Evolutionary conservation across 352 stramenopile species (phyloP).

Genomic region (Phytopythium boreale): DNA sequence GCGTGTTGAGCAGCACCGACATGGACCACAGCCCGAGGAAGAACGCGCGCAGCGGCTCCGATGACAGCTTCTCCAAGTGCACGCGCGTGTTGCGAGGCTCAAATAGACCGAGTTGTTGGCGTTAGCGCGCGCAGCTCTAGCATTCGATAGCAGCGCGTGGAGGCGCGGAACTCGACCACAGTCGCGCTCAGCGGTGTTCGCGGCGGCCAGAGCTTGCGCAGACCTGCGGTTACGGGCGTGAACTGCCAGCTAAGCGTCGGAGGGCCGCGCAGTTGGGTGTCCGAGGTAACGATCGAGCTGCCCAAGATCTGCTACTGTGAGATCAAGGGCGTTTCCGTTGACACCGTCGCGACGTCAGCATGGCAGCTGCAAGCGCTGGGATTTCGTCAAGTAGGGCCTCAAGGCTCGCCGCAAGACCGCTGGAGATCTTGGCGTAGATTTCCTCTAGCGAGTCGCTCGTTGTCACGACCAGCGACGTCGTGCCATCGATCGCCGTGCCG

Average conservation of each 20-base stretch:
- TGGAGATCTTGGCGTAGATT: slow-evolving; percentile 36
- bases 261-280: slow-evolving; percentile 22
- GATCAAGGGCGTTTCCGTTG: background rate
- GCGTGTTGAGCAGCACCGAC: slow-evolving; percentile 44
- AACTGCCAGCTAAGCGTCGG: slow-evolving; percentile 20
- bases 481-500: background rate
- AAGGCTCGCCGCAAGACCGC: slow-evolving; percentile 20
- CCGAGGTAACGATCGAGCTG: slow-evolving; percentile 18
- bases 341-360: slow-evolving; percentile 16
- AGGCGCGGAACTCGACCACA: slow-evolving; percentile 17
- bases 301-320: slow-evolving; percentile 21
- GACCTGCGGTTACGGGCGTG: slow-evolving; percentile 25
- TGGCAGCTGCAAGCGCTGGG: slow-evolving; percentile 9
- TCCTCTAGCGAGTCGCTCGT: slow-evolving; percentile 21
- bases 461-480: background rate
- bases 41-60: slow-evolving; percentile 37
- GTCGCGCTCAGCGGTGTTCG: slow-evolving; percentile 25
- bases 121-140: slow-evolving; percentile 32
- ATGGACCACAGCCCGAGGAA: slow-evolving; percentile 40
- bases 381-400: slow-evolving; percentile 24
- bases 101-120: slow-evolving; percentile 25
- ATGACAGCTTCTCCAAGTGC: slow-evolving; percentile 5
- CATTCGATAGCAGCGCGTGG: slow-evolving; percentile 38
- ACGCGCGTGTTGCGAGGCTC: slow-evolving; percentile 23
- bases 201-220: slow-evolving; percentile 42